phyloP scores from a whole-genome alignment of 441 rosid species.

The Aquilaria agallochum region DNA sequence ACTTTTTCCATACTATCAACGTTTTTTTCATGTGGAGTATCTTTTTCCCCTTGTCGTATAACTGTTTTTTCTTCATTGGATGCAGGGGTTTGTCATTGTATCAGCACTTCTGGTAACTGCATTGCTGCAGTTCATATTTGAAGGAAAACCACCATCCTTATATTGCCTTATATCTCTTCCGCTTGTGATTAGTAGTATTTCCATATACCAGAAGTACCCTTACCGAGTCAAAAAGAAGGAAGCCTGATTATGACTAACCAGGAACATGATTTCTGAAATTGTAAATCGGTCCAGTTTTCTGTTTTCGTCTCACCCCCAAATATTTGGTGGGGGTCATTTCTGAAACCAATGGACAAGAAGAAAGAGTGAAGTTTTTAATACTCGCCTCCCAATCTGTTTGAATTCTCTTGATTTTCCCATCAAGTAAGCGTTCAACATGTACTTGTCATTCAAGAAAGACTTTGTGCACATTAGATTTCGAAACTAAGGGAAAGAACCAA shows the following conservation, averaged over 20 bases:
- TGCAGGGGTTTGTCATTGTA: conserved; percentile 96
- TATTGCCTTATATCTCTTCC: conserved; percentile 83
- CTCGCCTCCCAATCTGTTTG: too few relatives aligned
- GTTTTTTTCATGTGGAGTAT: not conserved
- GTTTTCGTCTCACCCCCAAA: too few relatives aligned
- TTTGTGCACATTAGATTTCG: too few relatives aligned
- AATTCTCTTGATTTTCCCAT: too few relatives aligned
- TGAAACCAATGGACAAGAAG: too few relatives aligned
- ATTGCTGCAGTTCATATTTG: conserved; percentile 79
- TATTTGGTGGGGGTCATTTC: too few relatives aligned
- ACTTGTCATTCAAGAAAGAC: too few relatives aligned
- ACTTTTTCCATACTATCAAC: too few relatives aligned
- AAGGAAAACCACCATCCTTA: conserved; percentile 85
- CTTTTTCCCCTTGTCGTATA: not conserved
- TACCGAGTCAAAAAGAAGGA: conserved; percentile 70
- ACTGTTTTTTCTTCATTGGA: not conserved
- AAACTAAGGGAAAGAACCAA: too few relatives aligned
- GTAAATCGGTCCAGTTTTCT: too few relatives aligned
- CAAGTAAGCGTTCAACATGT: too few relatives aligned
- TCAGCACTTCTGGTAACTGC: conserved; percentile 97
- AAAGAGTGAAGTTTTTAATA: too few relatives aligned
- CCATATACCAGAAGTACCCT: conserved; percentile 90
- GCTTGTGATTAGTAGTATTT: conserved; percentile 75
- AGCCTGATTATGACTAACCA: conserved; percentile 17
- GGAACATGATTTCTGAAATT: not conserved